Evolutionary conservation across 140 eudicot species (phyloP).

Genomic region (Stevia rebaudiana): DNA sequence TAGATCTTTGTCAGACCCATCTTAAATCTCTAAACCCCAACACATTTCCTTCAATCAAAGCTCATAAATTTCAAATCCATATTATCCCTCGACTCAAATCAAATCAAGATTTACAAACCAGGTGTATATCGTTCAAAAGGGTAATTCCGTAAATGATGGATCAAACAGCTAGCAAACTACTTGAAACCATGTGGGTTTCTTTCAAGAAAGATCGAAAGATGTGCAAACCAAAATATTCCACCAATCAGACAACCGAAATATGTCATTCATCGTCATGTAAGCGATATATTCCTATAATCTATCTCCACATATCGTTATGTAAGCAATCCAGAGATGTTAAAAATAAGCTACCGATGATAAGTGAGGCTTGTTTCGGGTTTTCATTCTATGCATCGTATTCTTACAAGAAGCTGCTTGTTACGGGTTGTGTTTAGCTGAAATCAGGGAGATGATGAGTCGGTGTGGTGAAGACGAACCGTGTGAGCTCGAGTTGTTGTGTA

Average conservation of each 20-base stretch:
- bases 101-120: background rate
- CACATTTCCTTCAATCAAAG: background rate
- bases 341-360: slow-evolving; percentile 79
- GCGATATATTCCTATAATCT: no score
- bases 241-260: no score
- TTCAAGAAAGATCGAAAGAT: slow-evolving; percentile 21
- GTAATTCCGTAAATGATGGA: slow-evolving; percentile 18
- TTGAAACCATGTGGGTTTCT: slow-evolving; percentile 30
- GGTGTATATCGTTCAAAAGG: slow-evolving; percentile 18
- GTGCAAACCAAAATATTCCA: no score
- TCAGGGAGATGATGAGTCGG: slow-evolving; percentile 96
- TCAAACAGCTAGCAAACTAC: slow-evolving; percentile 31
- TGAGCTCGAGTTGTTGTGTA: slow-evolving; percentile 77
- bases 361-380: slow-evolving; percentile 85
- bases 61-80: slow-evolving; percentile 6
- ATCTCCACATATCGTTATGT: no score
- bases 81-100: background rate
- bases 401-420: slow-evolving; percentile 76
- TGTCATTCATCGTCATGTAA: no score
- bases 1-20: slow-evolving; percentile 12
- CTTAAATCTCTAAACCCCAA: slow-evolving; percentile 16
- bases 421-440: slow-evolving; percentile 86
- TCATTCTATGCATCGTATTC: slow-evolving; percentile 67
- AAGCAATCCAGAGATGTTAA: slow-evolving; percentile 63
- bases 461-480: slow-evolving; percentile 97